Conservation (phyloP, 148 eudicot species). For the Rhododendron simsii region DNA sequence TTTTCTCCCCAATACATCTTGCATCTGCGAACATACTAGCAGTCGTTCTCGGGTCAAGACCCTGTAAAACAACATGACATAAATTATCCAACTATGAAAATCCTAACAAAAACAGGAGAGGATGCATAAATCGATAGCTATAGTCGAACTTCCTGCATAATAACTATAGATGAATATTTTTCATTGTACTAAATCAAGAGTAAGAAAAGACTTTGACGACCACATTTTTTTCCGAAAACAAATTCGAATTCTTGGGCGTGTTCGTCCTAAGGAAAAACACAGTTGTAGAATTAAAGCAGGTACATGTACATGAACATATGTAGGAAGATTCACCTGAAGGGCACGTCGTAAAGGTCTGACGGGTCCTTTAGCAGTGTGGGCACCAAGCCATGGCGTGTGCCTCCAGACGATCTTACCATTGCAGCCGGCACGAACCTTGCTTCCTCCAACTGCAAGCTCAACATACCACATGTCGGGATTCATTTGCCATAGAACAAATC, state of each 20-base stretch:
- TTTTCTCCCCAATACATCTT: conserved; percentile 52
- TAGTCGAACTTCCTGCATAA: not conserved
- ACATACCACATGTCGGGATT: conserved; percentile 63
- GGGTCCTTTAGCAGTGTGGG: conserved; percentile 57
- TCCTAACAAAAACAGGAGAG: not conserved
- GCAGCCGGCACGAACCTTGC: conserved; percentile 60
- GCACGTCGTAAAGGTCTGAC: conserved; percentile 52
- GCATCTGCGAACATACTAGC: conserved; percentile 53
- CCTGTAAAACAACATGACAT: conserved; percentile 23
- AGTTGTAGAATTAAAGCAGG: not conserved
- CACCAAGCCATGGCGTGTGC: conserved; percentile 62
- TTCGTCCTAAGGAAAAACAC: not conserved
- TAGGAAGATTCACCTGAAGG: conserved; percentile 38
- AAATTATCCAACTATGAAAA: not conserved
- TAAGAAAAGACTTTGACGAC: not conserved
- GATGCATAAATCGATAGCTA: not conserved
- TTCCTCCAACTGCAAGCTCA: conserved; percentile 52
- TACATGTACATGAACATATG: not conserved
- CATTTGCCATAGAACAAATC: conserved; percentile 64
- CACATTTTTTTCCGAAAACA: not conserved
- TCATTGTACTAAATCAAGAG: not conserved
- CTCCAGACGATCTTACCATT: conserved; percentile 59
- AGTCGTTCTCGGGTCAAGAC: conserved; percentile 60
- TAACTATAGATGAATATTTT: not conserved
- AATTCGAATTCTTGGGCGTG: not conserved